Evolutionary conservation across 1,284 basidiomycete genomes (phyloP).

Genomic region (Rhodotorula sp.): DNA sequence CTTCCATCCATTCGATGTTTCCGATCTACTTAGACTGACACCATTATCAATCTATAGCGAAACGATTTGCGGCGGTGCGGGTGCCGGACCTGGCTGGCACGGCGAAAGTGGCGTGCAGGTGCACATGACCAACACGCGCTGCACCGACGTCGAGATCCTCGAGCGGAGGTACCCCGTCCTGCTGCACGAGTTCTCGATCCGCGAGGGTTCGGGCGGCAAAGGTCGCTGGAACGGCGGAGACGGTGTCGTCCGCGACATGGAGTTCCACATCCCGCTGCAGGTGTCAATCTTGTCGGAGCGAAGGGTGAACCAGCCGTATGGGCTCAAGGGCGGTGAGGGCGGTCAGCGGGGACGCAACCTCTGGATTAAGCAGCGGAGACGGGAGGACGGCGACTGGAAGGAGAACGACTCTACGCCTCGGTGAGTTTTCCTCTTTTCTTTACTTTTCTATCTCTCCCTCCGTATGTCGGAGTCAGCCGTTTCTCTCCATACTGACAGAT

Average conservation of each 20-base stretch:
- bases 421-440: not conserved
- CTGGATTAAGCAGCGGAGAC: slow-evolving; percentile 80
- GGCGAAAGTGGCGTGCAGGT: slow-evolving; percentile 54
- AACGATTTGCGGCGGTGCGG: slow-evolving; percentile 2
- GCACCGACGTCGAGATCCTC: slow-evolving; percentile 75
- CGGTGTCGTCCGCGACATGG: slow-evolving; percentile 74
- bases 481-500: slow-evolving; percentile 39
- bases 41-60: not conserved
- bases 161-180: slow-evolving; percentile 51
- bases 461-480: too few species aligned
- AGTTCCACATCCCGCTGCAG: slow-evolving; percentile 76
- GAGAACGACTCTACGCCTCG: slow-evolving; percentile 37
- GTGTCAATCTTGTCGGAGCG: slow-evolving; percentile 77
- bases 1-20: not conserved
- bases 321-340: slow-evolving; percentile 79
- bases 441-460: too few species aligned
- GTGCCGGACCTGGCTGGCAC: slow-evolving; percentile 65
- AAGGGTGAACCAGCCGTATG: slow-evolving; percentile 84
- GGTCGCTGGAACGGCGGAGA: slow-evolving; percentile 81
- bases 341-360: slow-evolving; percentile 77
- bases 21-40: not conserved
- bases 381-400: slow-evolving; percentile 52
- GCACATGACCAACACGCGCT: slow-evolving; percentile 48
- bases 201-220: slow-evolving; percentile 64
- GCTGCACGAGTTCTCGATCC: slow-evolving; percentile 48